Evolutionary conservation across 2,329 filamentous ascomycete species (phyloP), one percentile per base, ranked within the genome.

Genomic region (Albifimbria verrucaria): DNA sequence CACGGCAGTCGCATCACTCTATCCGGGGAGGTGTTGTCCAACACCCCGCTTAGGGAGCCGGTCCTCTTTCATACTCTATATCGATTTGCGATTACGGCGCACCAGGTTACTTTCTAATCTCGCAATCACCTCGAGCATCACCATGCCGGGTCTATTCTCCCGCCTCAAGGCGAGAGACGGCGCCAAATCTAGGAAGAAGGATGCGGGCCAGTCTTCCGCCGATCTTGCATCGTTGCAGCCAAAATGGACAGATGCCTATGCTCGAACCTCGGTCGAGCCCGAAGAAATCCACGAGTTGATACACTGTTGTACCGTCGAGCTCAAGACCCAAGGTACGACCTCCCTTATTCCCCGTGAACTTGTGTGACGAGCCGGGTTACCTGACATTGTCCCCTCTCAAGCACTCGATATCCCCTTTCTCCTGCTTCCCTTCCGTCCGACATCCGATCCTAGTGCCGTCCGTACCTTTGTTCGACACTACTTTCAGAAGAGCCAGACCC

Each of bases 401-500:
- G 92, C 87, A 60, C 86, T 97, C 64, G 88, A 97, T 68, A 86
- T 88, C 55, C 94, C 94, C 1, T 97, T 99, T 71, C 82, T 97
- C 24, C 86, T 99, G 9, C 82, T 99, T 4, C 94, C 94, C 12
- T 99, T 97, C 73, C 88, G 94, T 63, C 94, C 93, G 21, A 91
- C 90, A 24, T 94, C 92, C 58, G 92, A 99, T 68, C 88, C 93
- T 43, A 94, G 90, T 71, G 90, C 90, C 50, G 92, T 95, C 56
- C 90, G 92, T 68, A 93, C 89, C 21, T 97, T 97, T 64, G 82
- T 99, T 63, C 87, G 91, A 66, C 92, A 93, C 73, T 97, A 91
- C 73, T 99, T 97, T 77, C 89, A 88, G 66, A 79, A 83, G 53
- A 69, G 80, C 75, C 73, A 87, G 55, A 78, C 78, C 53, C 76